Percentiles rank a stretch among this genome's conserved stretches.
Evolutionary conservation across 768 basidiomycete species (phyloP).

Genomic region (Xanthoconium stramineum): DNA sequence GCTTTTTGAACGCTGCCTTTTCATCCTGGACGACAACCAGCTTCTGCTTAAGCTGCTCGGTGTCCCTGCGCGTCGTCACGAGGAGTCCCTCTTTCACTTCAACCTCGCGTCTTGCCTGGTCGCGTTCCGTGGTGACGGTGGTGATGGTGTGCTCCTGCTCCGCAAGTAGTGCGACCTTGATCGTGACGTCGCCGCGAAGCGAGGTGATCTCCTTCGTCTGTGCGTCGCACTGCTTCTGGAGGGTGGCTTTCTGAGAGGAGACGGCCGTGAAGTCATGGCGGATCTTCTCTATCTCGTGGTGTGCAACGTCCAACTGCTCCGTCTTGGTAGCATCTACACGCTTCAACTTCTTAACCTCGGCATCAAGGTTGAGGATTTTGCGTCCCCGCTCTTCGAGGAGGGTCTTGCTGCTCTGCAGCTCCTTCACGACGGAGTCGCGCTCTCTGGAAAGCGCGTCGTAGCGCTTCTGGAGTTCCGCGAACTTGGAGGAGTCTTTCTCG

Average conservation of each 20-base stretch:
- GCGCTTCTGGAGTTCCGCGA: too few relatives aligned
- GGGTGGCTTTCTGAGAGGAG: not conserved
- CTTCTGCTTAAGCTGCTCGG: not conserved
- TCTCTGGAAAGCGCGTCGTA: too few relatives aligned
- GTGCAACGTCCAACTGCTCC: too few relatives aligned
- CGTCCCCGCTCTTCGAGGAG: too few relatives aligned
- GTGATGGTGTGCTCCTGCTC: constrained; percentile 1
- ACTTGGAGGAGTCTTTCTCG: too few relatives aligned
- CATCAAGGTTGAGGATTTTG: too few relatives aligned
- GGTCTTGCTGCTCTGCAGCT: too few relatives aligned
- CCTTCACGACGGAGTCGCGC: too few relatives aligned
- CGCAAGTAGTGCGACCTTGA: not conserved
- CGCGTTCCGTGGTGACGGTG: not conserved
- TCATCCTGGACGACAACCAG: not conserved
- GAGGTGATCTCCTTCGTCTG: not conserved
- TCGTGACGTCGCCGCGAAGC: not conserved
- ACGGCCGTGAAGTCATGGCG: not conserved
- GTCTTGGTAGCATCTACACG: too few relatives aligned
- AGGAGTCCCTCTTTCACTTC: not conserved
- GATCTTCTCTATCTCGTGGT: not conserved
- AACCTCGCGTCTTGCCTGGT: not conserved
- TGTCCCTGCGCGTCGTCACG: not conserved
- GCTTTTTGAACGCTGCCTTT: not conserved
- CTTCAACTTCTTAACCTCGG: too few relatives aligned
- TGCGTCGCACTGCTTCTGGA: not conserved